Evolutionary conservation across 2,329 filamentous ascomycete species (phyloP), one percentile per base, ranked within the genome.

Genomic region (Fusarium setosum): DNA sequence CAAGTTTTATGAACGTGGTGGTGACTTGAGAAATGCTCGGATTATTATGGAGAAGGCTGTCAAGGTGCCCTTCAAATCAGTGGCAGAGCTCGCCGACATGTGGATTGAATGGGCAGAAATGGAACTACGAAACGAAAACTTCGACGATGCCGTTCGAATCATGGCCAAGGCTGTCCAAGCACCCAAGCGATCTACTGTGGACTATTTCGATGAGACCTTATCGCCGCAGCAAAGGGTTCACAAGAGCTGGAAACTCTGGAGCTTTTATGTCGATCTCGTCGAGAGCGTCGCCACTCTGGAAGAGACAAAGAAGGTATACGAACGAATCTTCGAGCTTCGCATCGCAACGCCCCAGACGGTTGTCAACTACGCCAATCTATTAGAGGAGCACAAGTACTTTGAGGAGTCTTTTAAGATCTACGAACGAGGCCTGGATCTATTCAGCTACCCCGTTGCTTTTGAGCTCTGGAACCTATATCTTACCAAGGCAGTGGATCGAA

Each of bases 101-200:
- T 99, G 96, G 96, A 96, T 96, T 66, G 94, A 97, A 79, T 99
- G 96, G 95, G 95, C 96, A 1, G 95, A 99, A 79, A 93, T 99
- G 92, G 96, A 99, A 77, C 84, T 99, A 47, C 91, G 96, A 47
- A 94, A 94, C 73, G 94, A 98, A 73, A 96, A 98, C 74, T 97
- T 98, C 67, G 94, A 98, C 75, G 91, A 92, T 72, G 96, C 96
- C 4, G 91, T 97, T 64, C 91, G 91, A 62, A 95, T 99, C 75
- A 97, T 99, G 94, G 92, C 93, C 37, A 98, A 97, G 78, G 96
- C 96, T 17, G 95, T 96, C 6, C 94, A 97, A 77, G 93, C 96
- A n/a, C 94, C 96, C 0, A 98, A 98, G 79, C 85, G 93, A 67
- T 97, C 95, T n/a, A 96, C 90, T 3, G 94, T 99, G n/a, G 96